Conservation (phyloP, 2,329 filamentous ascomycete species). For the Penicillium sp. region DNA sequence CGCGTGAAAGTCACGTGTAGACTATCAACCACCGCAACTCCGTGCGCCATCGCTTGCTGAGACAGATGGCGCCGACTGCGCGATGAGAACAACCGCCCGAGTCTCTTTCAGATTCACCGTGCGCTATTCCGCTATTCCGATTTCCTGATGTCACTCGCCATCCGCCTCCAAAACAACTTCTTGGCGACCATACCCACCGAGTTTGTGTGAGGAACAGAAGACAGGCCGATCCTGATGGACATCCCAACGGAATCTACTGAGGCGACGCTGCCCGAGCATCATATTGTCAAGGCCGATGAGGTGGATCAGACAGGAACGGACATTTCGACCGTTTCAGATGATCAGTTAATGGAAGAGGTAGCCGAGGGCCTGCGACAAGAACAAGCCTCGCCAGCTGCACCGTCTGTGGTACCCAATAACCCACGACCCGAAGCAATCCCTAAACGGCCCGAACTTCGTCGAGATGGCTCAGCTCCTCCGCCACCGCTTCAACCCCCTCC, state of each 20-base stretch:
- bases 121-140: too few species aligned
- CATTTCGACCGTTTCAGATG: constrained; percentile 42
- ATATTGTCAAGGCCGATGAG: constrained; percentile 47
- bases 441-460: constrained; percentile 34
- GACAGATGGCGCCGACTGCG: constrained; percentile 5
- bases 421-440: constrained; percentile 15
- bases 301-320: constrained; percentile 46
- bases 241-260: constrained; percentile 20
- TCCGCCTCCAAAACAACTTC: not conserved
- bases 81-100: constrained; percentile 3
- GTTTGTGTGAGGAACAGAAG: constrained; percentile 1
- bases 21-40: constrained; percentile 14
- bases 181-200: not conserved
- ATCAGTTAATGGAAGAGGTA: constrained; percentile 40
- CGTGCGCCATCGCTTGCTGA: not conserved
- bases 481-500: constrained; percentile 44
- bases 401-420: constrained; percentile 8
- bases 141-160: constrained; percentile 5
- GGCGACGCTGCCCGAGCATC: constrained; percentile 29
- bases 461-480: constrained; percentile 37
- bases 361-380: constrained; percentile 36
- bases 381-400: constrained; percentile 20
- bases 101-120: not conserved
- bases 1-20: constrained; percentile 8
- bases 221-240: constrained; percentile 23